Conservation (phyloP, 257 asterid species). For the Galeopsis tetrahit region DNA sequence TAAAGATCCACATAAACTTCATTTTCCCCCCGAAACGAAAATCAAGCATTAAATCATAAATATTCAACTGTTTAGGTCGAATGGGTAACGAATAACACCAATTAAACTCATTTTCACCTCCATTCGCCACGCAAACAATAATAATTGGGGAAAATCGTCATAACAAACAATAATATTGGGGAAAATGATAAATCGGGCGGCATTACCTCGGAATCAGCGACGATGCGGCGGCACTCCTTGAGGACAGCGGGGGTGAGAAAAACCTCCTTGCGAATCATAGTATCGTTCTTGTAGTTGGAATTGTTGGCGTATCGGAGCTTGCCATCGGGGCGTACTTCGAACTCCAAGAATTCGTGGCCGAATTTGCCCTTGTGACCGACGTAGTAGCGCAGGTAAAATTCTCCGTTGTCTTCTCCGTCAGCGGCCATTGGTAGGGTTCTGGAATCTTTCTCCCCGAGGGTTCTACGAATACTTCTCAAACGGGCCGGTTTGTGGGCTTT, state of each 20-base stretch:
- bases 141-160: too few relatives aligned
- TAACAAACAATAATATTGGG: background rate
- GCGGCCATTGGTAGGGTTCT: constrained; percentile 26
- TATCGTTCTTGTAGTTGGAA: constrained; percentile 96
- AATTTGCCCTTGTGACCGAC: constrained; percentile 96
- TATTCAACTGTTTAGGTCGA: too few relatives aligned
- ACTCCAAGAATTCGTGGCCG: constrained; percentile 93
- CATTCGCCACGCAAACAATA: too few relatives aligned
- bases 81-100: too few relatives aligned
- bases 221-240: constrained; percentile 97
- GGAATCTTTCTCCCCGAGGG: background rate
- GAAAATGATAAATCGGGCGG: background rate
- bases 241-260: constrained; percentile 87
- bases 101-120: too few relatives aligned
- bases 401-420: constrained; percentile 53
- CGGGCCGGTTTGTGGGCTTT: too few relatives aligned
- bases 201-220: constrained; percentile 74
- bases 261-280: constrained; percentile 97
- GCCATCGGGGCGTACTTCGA: constrained; percentile 94
- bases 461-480: background rate
- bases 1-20: too few relatives aligned
- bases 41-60: too few relatives aligned
- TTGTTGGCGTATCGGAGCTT: constrained; percentile 96
- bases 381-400: constrained; percentile 92
- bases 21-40: too few relatives aligned